Conservation (phyloP, 2,329 filamentous ascomycete species). For the Macrophomina pseudophaseolina region DNA sequence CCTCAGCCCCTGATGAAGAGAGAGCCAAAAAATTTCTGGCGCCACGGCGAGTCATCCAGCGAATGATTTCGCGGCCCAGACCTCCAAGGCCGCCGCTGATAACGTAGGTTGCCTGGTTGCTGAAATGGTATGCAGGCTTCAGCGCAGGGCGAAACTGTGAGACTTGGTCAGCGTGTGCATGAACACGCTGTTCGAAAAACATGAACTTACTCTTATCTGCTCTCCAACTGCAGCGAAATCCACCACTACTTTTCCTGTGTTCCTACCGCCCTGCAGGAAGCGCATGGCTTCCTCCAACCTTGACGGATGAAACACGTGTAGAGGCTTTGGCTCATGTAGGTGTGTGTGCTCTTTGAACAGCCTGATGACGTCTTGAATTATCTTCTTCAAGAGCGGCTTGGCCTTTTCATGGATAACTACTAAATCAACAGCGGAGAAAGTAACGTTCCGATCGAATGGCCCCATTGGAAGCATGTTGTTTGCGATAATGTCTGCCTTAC, state of each 20-base stretch:
- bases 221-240: not conserved
- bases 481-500: not conserved
- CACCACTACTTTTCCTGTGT: constrained; percentile 31
- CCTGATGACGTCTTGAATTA: too few relatives aligned
- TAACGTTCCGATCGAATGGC: too few relatives aligned
- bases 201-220: not conserved
- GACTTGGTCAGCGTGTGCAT: not conserved
- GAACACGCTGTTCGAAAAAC: not conserved
- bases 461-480: too few relatives aligned
- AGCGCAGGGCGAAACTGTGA: not conserved
- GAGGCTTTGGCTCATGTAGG: not conserved
- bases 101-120: not conserved
- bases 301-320: too few relatives aligned
- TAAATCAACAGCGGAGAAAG: not conserved
- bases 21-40: constrained; percentile 24
- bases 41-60: constrained; percentile 24
- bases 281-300: not conserved
- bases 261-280: constrained; percentile 27
- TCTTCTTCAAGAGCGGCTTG: too few relatives aligned
- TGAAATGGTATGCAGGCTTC: not conserved
- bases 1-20: not conserved
- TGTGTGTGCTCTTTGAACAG: not conserved
- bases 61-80: constrained; percentile 18
- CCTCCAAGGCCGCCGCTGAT: constrained; percentile 28
- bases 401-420: too few relatives aligned